These are phyloP conservation scores for Fusarium nygamai DNA, from an alignment of 2,329 filamentous ascomycete genomes.

Conservation along the genomic window DNA sequence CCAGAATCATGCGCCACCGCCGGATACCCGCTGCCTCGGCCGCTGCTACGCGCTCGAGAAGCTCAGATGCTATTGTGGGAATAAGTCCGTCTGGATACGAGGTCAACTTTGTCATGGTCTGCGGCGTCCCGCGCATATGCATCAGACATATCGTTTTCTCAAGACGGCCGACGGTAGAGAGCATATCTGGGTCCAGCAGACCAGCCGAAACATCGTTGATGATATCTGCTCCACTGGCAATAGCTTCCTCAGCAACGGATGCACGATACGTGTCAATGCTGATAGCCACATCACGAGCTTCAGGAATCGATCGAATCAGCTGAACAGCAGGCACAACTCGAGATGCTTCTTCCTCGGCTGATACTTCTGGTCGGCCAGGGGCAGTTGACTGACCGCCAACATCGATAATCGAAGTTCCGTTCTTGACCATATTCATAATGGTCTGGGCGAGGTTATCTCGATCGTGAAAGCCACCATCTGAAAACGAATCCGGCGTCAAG, in stretches of 20 bases:
- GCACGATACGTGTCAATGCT: constrained; percentile 95
- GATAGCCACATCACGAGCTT: constrained; percentile 72
- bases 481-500: constrained; percentile 95
- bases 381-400: constrained; percentile 94
- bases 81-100: constrained; percentile 77
- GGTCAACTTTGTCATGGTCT: constrained; percentile 78
- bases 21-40: constrained; percentile 85
- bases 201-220: constrained; percentile 96
- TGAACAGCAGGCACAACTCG: constrained; percentile 84
- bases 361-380: constrained; percentile 75
- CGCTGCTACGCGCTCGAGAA: constrained; percentile 74
- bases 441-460: constrained; percentile 65
- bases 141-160: constrained; percentile 85
- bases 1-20: constrained; percentile 93
- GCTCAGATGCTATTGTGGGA: constrained; percentile 71
- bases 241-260: constrained; percentile 78
- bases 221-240: constrained; percentile 85
- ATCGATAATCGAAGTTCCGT: constrained; percentile 86
- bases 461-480: constrained; percentile 79
- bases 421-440: constrained; percentile 68
- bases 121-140: constrained; percentile 92
- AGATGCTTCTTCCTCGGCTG: constrained; percentile 76
- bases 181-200: constrained; percentile 80
- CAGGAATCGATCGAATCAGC: constrained; percentile 74
- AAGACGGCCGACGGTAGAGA: constrained; percentile 79